Base-by-base conservation (phyloP, 78 protist species). In the Chrysochromulina parva region DNA sequence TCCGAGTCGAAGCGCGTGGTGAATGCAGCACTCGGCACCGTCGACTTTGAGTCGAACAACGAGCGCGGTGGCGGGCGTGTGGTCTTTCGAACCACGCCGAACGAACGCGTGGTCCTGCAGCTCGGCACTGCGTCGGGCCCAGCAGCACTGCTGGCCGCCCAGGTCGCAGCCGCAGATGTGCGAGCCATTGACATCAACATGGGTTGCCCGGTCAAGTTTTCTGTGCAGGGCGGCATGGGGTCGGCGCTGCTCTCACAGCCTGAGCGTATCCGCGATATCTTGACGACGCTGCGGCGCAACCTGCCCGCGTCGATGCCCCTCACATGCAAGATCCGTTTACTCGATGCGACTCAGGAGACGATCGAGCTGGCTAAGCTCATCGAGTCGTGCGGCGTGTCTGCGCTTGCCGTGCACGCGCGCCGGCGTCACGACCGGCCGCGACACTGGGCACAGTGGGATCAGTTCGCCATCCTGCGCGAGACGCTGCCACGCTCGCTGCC, bases 181-280 rank as follows among this genome's bases (percentile, higher is more conserved):
- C 90, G 90, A 9, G 98, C 90, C 10, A 47, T 97, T 55, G 98
- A 95, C 90, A 53, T 97, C 73, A 97, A 97, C 91, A 93, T 94
- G 96, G 92, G 92, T 24, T 93, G 94, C 73, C 94, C 94, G 0
- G 86, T 38, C 19, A 53, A 16, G 22, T 94, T 90, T 48, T 93
- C 96, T 26, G 57, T 71, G 22, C 47, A 89, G 22, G 94, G 94
- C 1, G 97, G 96, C 3, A 71, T n/a, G 92, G 82, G 82, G 54
- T 2, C 82, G 24, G 54, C 58, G 47, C 50, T 89, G 67, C 76
- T 74, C 28, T 28, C 67, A 16, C 74, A 54, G 78, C 67, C 66
- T 1, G 54, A 69, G 62, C 52, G 17, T 13, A 26, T 59, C 48
- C 11, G n/a, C 13, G 55, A 87, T 14, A 82, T 93, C 16, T 24